Evolutionary conservation across 2,329 filamentous ascomycete genomes (phyloP).

Genomic region (Colletotrichum lupini): DNA sequence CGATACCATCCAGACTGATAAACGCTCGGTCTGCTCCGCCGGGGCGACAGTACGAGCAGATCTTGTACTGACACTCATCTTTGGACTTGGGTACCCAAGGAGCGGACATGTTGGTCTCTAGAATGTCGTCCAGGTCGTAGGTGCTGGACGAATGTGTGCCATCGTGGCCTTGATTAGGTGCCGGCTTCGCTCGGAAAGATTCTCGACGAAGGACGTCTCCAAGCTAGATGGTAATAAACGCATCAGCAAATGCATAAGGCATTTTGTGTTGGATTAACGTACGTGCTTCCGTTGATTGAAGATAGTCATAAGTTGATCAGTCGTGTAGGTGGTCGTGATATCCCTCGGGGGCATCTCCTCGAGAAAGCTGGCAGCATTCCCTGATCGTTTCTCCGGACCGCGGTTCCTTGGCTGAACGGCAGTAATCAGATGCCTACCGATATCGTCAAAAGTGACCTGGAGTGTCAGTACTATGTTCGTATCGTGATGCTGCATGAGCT

Average conservation of each 20-base stretch:
- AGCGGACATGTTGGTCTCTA: slow-evolving; percentile 36
- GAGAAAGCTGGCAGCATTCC: slow-evolving; percentile 56
- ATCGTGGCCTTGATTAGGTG: not conserved
- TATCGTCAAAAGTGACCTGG: slow-evolving; percentile 46
- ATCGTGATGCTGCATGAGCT: slow-evolving; percentile 33
- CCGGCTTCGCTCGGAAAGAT: slow-evolving; percentile 14
- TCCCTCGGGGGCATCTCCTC: slow-evolving; percentile 54
- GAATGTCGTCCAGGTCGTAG: slow-evolving; percentile 5
- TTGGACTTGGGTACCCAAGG: slow-evolving; percentile 51
- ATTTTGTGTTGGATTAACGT: slow-evolving; percentile 34
- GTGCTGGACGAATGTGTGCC: not conserved
- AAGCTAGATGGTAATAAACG: not conserved
- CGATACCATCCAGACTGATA: slow-evolving; percentile 61
- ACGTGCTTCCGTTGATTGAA: slow-evolving; percentile 63
- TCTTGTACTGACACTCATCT: slow-evolving; percentile 61
- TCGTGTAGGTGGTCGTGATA: slow-evolving; percentile 54
- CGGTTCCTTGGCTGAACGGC: slow-evolving; percentile 49
- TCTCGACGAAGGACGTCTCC: slow-evolving; percentile 25
- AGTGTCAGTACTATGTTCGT: slow-evolving; percentile 33
- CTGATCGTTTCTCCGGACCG: slow-evolving; percentile 53
- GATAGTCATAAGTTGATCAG: slow-evolving; percentile 58
- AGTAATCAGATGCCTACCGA: slow-evolving; percentile 47
- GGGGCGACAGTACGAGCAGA: slow-evolving; percentile 62
- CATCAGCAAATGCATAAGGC: not conserved
- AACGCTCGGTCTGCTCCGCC: slow-evolving; percentile 55